These are phyloP conservation scores for Aspergillus taichungensis DNA, from an alignment of 495 filamentous ascomycete species.

Conservation along the genomic window DNA sequence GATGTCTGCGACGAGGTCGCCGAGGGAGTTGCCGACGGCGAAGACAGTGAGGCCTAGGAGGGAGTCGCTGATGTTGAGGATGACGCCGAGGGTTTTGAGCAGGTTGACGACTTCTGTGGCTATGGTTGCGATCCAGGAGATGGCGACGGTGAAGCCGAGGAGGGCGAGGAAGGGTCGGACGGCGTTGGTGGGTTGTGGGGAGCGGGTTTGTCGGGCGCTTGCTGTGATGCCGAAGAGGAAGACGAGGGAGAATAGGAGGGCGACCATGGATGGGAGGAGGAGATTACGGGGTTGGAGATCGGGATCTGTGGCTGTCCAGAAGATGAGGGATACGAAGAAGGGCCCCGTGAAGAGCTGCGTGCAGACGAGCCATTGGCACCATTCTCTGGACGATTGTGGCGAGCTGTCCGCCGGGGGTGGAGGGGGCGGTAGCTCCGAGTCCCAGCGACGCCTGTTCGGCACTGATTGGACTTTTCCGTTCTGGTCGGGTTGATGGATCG, in stretches of 20 bases:
- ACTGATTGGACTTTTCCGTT: conserved; percentile 12
- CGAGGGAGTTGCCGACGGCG: conserved; percentile 90
- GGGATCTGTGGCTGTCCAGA: conserved; percentile 61
- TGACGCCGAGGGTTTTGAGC: conserved; percentile 87
- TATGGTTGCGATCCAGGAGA: conserved; percentile 94
- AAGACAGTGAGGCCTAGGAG: conserved; percentile 95
- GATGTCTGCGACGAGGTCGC: conserved; percentile 89
- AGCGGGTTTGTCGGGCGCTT: conserved; percentile 41
- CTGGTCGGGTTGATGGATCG: conserved; percentile 7
- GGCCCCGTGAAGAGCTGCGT: conserved; percentile 84
- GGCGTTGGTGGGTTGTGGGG: conserved; percentile 43
- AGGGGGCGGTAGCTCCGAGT: conserved; percentile 33
- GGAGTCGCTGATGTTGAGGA: conserved; percentile 88
- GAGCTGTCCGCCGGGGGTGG: conserved; percentile 14
- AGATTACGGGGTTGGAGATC: conserved; percentile 43
- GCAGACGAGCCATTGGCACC: conserved; percentile 85
- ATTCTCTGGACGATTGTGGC: conserved; percentile 43
- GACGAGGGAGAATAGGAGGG: conserved; percentile 60
- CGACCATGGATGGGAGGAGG: conserved; percentile 55
- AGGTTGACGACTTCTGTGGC: conserved; percentile 94
- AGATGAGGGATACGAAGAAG: conserved; percentile 66
- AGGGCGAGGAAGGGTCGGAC: conserved; percentile 75
- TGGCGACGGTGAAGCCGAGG: conserved; percentile 81
- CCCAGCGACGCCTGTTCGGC: conserved; percentile 22
- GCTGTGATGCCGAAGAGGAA: conserved; percentile 53